phyloP scores from a whole-genome alignment of 345 rosid genomes.

The Diplotaxis tenuifolia region DNA sequence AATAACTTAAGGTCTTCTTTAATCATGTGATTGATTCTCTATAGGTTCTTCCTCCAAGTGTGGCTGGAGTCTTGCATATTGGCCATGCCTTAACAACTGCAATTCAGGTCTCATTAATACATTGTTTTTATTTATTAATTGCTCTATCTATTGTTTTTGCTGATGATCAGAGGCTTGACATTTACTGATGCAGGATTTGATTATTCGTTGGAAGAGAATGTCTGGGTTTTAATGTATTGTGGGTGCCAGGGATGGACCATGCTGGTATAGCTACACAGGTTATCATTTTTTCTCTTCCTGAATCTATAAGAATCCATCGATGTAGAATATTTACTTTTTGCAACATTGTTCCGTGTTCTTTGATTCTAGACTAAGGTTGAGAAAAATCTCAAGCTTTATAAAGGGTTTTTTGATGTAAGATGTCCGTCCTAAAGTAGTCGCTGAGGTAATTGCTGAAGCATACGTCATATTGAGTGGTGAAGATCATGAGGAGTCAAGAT shows the following conservation, averaged over 20 bases:
- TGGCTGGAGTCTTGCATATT: conserved; percentile 92
- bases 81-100: conserved; percentile 97
- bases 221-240: conserved; percentile 41
- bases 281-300: background rate
- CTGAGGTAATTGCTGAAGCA: too few species aligned
- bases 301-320: background rate
- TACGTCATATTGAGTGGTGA: too few species aligned
- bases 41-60: conserved; percentile 98
- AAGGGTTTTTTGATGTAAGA: too few species aligned
- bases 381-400: conserved; percentile 74
- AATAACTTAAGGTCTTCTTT: background rate
- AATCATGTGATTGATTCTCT: conserved; percentile 6
- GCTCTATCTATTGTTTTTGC: background rate
- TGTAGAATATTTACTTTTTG: background rate
- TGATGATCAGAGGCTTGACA: background rate
- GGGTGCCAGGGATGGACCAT: conserved; percentile 97
- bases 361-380: conserved; percentile 66
- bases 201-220: conserved; percentile 74
- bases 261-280: conserved; percentile 97
- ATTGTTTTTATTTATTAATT: background rate
- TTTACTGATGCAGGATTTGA: conserved; percentile 58
- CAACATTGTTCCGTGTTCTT: background rate
- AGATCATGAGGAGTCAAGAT: too few species aligned
- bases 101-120: conserved; percentile 51
- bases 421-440: too few species aligned